phyloP scores from a whole-genome alignment of 805 yeast genomes.

The Candida sakaeoensis region DNA sequence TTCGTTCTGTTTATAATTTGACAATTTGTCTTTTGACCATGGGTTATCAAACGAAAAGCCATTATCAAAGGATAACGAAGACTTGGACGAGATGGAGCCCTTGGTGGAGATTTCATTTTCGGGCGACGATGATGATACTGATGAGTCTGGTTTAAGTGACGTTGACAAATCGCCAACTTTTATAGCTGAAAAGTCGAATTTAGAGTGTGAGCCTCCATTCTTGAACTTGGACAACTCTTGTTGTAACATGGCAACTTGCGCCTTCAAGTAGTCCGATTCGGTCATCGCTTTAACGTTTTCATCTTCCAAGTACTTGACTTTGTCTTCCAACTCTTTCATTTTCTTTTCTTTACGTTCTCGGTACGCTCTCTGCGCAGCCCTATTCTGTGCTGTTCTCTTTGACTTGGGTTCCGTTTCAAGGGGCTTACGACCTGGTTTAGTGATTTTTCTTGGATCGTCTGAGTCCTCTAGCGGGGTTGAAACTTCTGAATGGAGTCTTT shows the following conservation, averaged over 20 bases:
- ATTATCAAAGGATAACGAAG: conserved; percentile 5
- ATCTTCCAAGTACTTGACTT: conserved; percentile 68
- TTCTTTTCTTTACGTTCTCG: conserved; percentile 89
- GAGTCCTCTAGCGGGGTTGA: background rate
- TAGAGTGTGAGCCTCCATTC: conserved; percentile 8
- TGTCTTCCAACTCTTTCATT: conserved; percentile 79
- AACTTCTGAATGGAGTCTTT: conserved; percentile 27
- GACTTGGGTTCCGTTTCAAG: conserved; percentile 74
- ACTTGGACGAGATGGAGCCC: conserved; percentile 5
- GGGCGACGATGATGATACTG: conserved; percentile 14
- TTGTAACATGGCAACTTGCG: conserved; percentile 74
- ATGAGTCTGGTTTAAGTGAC: conserved; percentile 15
- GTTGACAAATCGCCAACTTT: conserved; percentile 27
- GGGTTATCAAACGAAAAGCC: conserved; percentile 54
- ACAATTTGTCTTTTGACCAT: conserved; percentile 30
- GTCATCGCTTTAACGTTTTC: conserved; percentile 64
- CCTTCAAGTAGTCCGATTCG: conserved; percentile 69
- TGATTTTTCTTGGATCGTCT: conserved; percentile 32
- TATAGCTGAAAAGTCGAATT: conserved; percentile 24
- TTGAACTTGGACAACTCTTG: conserved; percentile 64
- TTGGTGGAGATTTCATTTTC: conserved; percentile 3
- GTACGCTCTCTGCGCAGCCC: conserved; percentile 98
- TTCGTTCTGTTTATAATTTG: conserved; percentile 3
- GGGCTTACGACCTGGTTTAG: conserved; percentile 81
- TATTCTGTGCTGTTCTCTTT: conserved; percentile 92